Conservation (phyloP, 257 asterid genomes). For the Cordia subcordata region DNA sequence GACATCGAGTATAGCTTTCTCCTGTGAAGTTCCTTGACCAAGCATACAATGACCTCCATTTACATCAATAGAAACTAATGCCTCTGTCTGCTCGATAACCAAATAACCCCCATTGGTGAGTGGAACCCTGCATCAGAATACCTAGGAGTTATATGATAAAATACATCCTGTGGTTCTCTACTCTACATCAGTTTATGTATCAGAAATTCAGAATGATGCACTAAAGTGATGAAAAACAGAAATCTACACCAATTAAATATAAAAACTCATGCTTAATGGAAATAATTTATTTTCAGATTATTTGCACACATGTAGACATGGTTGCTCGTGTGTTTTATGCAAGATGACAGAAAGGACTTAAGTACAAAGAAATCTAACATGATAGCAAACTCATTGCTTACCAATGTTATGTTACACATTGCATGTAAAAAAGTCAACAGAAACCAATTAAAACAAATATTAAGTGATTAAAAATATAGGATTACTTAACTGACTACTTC, state of each 20-base stretch:
- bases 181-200: background rate
- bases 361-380: no score
- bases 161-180: background rate
- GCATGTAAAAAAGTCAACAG: background rate
- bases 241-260: background rate
- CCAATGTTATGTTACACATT: no score
- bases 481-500: background rate
- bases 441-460: background rate
- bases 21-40: constrained; percentile 93
- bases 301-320: no score
- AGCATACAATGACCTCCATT: constrained; percentile 97
- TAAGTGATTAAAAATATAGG: no score
- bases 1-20: constrained; percentile 86
- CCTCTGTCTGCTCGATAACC: constrained; percentile 98
- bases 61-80: constrained; percentile 91
- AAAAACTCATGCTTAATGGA: no score
- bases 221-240: background rate
- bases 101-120: constrained; percentile 93
- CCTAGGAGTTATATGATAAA: background rate
- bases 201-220: background rate
- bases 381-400: no score
- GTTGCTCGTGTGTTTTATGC: no score
- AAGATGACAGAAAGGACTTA: no score
- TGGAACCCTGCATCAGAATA: constrained; percentile 54
- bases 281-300: no score